Evolutionary conservation across 1,139 yeast genomes (phyloP).

Genomic region (Hanseniaspora gamundiae): DNA sequence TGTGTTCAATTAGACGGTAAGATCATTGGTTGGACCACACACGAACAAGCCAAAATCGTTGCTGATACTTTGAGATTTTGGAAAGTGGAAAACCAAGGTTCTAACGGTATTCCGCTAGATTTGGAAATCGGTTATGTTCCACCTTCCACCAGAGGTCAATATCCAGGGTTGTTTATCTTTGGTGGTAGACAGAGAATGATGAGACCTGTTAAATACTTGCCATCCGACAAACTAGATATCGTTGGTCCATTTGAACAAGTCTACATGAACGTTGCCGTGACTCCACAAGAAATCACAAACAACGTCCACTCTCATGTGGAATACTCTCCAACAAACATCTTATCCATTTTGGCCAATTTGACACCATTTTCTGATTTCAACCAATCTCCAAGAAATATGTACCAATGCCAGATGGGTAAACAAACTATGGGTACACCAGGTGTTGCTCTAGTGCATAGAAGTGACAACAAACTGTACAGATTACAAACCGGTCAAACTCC

Average conservation of each 20-base stretch:
- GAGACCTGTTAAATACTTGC: slow-evolving; percentile 89
- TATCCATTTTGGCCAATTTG: slow-evolving; percentile 87
- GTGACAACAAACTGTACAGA: slow-evolving; percentile 88
- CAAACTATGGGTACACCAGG: slow-evolving; percentile 99
- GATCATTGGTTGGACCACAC: slow-evolving; percentile 90
- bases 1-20: slow-evolving; percentile 92
- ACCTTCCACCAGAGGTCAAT: slow-evolving; percentile 88
- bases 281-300: slow-evolving; percentile 79
- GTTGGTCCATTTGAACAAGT: slow-evolving; percentile 98
- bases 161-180: slow-evolving; percentile 86
- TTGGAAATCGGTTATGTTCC: slow-evolving; percentile 94
- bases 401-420: slow-evolving; percentile 99
- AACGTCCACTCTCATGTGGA: slow-evolving; percentile 88
- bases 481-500: slow-evolving; percentile 96
- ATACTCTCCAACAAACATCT: slow-evolving; percentile 84
- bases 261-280: slow-evolving; percentile 90
- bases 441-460: slow-evolving; percentile 82
- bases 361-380: slow-evolving; percentile 97
- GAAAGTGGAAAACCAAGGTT: slow-evolving; percentile 69
- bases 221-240: slow-evolving; percentile 69
- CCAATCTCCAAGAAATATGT: slow-evolving; percentile 99
- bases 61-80: slow-evolving; percentile 87
- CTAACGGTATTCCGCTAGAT: slow-evolving; percentile 48
- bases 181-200: slow-evolving; percentile 92
- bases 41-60: slow-evolving; percentile 71